These are phyloP conservation scores for Eimeria maxima DNA, from an alignment of 169 alveolate species.

Conservation along the genomic window DNA sequence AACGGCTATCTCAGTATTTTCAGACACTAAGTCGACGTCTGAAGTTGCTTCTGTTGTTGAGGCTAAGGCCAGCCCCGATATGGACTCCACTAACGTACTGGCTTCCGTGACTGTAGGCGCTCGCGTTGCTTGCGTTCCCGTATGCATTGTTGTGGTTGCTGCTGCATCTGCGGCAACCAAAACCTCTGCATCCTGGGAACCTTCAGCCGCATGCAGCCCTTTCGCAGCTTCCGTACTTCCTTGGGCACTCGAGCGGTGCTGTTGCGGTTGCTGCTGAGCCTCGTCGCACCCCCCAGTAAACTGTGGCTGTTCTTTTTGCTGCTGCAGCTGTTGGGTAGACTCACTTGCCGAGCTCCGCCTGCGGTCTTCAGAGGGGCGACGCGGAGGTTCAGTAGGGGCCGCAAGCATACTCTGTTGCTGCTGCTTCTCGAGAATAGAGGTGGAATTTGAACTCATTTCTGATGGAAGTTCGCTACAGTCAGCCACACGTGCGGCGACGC, in stretches of 20 bases:
- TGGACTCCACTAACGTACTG: background rate
- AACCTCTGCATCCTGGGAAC: background rate
- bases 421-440: slow-evolving; percentile 1
- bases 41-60: background rate
- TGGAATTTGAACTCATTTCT: background rate
- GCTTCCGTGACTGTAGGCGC: background rate
- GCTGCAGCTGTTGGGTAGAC: slow-evolving; percentile 3
- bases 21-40: background rate
- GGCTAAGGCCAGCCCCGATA: background rate
- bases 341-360: background rate
- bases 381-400: background rate
- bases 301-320: slow-evolving; percentile 1
- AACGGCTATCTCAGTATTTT: background rate
- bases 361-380: background rate
- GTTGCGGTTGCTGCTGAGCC: slow-evolving; percentile 16
- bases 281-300: background rate
- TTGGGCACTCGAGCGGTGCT: background rate
- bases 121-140: background rate
- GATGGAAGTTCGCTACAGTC: slow-evolving; percentile 16
- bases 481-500: background rate
- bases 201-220: background rate
- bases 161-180: background rate
- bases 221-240: background rate
- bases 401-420: background rate
- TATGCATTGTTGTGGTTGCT: background rate